Percentiles rank a stretch among this genome's conserved stretches.
These are phyloP conservation scores for Arthroderma sp. DNA, from an alignment of 2,329 filamentous ascomycete species.

Conservation along the genomic window DNA sequence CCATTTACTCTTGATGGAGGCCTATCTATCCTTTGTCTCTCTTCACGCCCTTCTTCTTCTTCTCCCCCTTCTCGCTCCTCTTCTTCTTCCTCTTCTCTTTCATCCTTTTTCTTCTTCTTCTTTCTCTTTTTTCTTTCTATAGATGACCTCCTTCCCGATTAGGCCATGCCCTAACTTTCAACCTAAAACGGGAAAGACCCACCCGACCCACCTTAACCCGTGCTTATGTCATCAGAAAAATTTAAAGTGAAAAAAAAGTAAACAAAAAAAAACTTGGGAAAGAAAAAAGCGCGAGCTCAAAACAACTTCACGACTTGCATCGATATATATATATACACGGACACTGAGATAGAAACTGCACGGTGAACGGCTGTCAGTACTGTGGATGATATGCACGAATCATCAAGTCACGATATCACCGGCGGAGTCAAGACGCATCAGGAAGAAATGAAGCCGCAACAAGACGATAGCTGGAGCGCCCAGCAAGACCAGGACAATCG, in stretches of 20 bases:
- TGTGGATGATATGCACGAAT: background rate
- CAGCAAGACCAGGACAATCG: background rate
- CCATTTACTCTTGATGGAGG: no score
- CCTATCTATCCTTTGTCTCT: no score
- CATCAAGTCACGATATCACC: background rate
- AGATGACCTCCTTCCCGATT: background rate
- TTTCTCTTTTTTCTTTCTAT: background rate
- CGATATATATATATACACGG: background rate
- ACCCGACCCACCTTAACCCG: background rate
- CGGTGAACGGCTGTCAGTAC: background rate
- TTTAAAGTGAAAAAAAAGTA: background rate
- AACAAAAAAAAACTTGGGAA: no score
- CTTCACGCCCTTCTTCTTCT: no score
- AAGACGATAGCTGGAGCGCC: background rate
- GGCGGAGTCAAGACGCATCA: background rate
- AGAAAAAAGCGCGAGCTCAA: background rate
- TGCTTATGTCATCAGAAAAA: background rate
- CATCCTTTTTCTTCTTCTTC: background rate
- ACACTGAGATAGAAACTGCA: background rate
- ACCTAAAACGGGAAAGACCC: background rate
- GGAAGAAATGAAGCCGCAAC: background rate
- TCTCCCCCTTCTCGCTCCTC: no score
- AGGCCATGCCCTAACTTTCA: background rate
- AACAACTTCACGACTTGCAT: background rate
- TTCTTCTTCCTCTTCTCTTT: background rate